These are phyloP conservation scores for Cornus florida DNA, from an alignment of 148 eudicot genomes.

Conservation along the genomic window DNA sequence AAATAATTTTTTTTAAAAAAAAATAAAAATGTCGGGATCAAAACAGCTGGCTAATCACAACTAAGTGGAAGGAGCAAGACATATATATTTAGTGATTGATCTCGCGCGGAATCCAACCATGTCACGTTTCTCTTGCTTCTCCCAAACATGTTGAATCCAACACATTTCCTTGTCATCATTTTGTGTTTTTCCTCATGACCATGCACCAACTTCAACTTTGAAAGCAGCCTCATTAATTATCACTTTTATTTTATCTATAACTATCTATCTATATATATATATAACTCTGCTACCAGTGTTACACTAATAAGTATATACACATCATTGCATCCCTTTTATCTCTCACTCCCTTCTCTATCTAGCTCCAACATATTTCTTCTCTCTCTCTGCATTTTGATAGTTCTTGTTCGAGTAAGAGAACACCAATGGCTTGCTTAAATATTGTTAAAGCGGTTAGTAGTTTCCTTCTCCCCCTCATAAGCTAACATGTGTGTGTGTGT, in stretches of 20 bases:
- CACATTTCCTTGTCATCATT: neutral
- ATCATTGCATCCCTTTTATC: neutral
- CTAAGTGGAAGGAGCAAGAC: neutral
- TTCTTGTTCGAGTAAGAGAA: too few species aligned
- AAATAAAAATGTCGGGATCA: neutral
- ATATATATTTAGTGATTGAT: neutral
- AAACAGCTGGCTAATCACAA: constrained; percentile 5
- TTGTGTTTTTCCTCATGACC: neutral
- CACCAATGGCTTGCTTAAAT: constrained; percentile 21
- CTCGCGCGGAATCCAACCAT: constrained; percentile 3
- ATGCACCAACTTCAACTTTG: neutral
- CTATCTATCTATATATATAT: neutral
- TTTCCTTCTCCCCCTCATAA: neutral
- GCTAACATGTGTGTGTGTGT: neutral
- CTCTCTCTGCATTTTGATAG: neutral
- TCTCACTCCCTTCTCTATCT: neutral
- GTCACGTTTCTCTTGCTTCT: constrained; percentile 12
- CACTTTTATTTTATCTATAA: too few species aligned
- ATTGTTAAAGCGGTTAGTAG: constrained; percentile 8
- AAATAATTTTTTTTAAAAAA: too few species aligned
- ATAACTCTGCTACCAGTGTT: neutral
- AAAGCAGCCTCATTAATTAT: neutral
- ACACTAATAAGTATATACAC: neutral
- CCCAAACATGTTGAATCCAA: constrained; percentile 7
- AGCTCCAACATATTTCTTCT: neutral